phyloP scores from a whole-genome alignment of 73 alveolate species.

The Stentor coeruleus region DNA sequence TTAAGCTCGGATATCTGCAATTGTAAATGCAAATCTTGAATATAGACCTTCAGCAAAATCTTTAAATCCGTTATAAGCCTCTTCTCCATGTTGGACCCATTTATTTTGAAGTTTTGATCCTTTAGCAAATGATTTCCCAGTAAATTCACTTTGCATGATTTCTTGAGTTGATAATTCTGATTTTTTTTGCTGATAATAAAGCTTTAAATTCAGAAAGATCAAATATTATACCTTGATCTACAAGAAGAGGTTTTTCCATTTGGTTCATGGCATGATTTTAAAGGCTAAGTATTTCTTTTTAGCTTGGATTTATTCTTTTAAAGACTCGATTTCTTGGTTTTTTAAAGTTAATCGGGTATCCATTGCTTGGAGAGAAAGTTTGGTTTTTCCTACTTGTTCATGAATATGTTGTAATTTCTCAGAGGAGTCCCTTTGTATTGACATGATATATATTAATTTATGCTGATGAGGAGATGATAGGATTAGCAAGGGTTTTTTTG shows the following conservation, averaged over 20 bases:
- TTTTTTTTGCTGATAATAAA: background rate
- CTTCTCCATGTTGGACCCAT: background rate
- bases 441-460: too few relatives aligned
- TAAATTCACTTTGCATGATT: background rate
- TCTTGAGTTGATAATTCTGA: background rate
- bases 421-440: too few relatives aligned
- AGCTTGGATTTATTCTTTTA: background rate
- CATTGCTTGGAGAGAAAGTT: background rate
- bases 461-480: too few relatives aligned
- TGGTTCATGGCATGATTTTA: background rate
- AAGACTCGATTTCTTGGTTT: slow-evolving; percentile 1
- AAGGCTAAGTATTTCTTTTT: background rate
- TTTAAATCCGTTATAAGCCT: background rate
- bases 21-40: background rate
- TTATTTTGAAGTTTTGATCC: background rate
- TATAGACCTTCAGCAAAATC: slow-evolving; percentile 12
- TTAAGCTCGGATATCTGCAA: background rate
- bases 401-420: background rate
- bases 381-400: background rate
- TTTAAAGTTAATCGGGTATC: slow-evolving; percentile 3
- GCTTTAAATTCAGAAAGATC: background rate
- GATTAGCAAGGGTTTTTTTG: too few relatives aligned
- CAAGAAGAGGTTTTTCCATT: background rate
- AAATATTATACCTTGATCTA: background rate
- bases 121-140: background rate